A percentile compares a stretch with the other conserved stretches of the same genome.
Conservation (phyloP, 257 asterid genomes). For the Paulownia fortunei region DNA sequence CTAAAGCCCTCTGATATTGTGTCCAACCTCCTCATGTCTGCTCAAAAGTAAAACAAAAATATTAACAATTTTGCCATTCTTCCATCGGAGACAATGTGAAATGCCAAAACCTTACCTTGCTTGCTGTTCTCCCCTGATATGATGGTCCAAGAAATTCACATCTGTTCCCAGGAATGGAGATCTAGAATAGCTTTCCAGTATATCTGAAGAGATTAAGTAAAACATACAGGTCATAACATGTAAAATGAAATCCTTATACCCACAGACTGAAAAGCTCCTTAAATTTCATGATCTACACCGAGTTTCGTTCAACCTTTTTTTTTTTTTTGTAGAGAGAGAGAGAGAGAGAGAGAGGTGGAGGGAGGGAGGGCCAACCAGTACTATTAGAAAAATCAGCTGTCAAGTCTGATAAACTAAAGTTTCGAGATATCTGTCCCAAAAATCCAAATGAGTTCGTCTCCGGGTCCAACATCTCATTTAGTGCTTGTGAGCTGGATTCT, state of each 20-base stretch:
- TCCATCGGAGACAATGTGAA: constrained; percentile 25
- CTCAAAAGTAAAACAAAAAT: constrained; percentile 25
- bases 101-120: constrained; percentile 58
- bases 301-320: background rate
- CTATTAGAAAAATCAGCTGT: constrained; percentile 67
- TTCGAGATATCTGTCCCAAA: constrained; percentile 74
- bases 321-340: background rate
- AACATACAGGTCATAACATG: constrained; percentile 10
- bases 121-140: constrained; percentile 47
- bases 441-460: constrained; percentile 58
- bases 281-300: background rate
- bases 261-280: background rate
- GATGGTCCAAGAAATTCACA: constrained; percentile 49
- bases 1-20: constrained; percentile 50
- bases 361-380: constrained; percentile 49
- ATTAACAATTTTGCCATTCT: constrained; percentile 12
- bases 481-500: constrained; percentile 52
- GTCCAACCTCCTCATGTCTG: constrained; percentile 57
- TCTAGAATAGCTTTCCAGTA: constrained; percentile 65
- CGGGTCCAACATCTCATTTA: constrained; percentile 51
- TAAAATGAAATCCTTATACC: background rate
- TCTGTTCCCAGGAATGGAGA: constrained; percentile 69
- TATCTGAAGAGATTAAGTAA: constrained; percentile 47
- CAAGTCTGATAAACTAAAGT: constrained; percentile 75
- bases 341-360: background rate